Evolutionary conservation across 2,329 filamentous ascomycete genomes (phyloP), one percentile per base, ranked within the genome.

Genomic region (Emericellopsis atlantica): DNA sequence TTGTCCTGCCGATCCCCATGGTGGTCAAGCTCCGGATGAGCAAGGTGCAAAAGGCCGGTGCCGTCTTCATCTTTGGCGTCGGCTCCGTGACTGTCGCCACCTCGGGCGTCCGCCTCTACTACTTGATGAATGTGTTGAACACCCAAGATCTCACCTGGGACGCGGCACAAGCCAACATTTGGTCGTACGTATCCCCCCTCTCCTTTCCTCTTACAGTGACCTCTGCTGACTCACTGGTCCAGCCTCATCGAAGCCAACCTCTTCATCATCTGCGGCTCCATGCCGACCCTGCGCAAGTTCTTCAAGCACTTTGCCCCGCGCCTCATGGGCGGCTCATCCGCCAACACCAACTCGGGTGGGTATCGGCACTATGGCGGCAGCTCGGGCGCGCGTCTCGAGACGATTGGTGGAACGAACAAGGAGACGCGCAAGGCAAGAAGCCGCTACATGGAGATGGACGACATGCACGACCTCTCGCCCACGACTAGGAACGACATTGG

Each of bases 1-100:
- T 67, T 40, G 45, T 61, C 1, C 50, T 72, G 7, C 69, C 69
- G 1, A 60, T 70, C 29, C 63, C 60, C 1, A 65, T 67, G 37
- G 54, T 72, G 2, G 50, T 63, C 37, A 53, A 54, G 4, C 51
- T 72, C 1, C 60, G 65, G 32, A 62, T 72, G 48, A 64, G 64
- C 0, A 51, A 43, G 35, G 59, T 59, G 24, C 67, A 72, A 43
- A 72, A 69, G 48, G 41, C 66, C n/a, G 65, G 57, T 1, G 54
- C 69, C 1, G 52, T 59, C 2, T 43, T 60, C 2, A 60, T 70
- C 24, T 68, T 72, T 43, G 64, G 59, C 6, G 50, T 70, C 11
- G 66, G 63, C 32, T 61, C 49, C 2, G 23, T 53, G 50, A 61
- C 58, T 1, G 41, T 61, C 16, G 49, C 54, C 1, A 60, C 58